Conservation (phyloP, 2,329 filamentous ascomycete genomes). For the Botrytis paeoniae region DNA sequence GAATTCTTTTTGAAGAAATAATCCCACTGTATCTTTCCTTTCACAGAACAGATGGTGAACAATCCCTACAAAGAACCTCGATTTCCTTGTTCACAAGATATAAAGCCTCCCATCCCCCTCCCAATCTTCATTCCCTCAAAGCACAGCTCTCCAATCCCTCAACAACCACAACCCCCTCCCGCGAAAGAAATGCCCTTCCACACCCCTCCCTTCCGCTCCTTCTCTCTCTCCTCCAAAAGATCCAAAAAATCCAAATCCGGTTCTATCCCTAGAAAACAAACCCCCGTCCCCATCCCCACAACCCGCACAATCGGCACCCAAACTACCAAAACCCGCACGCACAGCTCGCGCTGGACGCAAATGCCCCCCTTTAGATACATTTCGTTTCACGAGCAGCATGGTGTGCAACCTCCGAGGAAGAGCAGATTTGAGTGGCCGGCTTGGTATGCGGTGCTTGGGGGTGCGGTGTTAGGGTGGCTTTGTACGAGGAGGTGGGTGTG, state of each 20-base stretch:
- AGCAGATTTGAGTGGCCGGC: accelerated
- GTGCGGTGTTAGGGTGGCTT: neutral
- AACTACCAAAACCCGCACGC: neutral
- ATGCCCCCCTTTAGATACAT: neutral
- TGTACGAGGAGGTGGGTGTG: neutral
- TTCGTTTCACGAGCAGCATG: neutral
- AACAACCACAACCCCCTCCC: neutral
- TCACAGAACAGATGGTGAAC: neutral
- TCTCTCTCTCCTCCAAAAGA: too few species aligned
- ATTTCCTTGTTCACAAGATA: neutral
- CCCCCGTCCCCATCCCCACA: neutral
- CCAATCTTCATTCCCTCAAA: neutral
- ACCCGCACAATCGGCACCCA: neutral
- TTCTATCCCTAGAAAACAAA: neutral
- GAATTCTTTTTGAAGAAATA: neutral
- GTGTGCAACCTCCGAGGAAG: neutral
- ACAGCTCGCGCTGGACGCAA: neutral
- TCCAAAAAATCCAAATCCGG: neutral
- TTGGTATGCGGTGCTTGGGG: neutral
- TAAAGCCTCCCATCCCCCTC: neutral
- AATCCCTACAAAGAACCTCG: neutral
- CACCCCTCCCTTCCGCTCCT: neutral
- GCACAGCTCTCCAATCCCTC: neutral
- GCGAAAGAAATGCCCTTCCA: neutral
- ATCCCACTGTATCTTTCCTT: neutral